Base-by-base conservation (phyloP, 495 filamentous ascomycete genomes). In the Cercophora samala region DNA sequence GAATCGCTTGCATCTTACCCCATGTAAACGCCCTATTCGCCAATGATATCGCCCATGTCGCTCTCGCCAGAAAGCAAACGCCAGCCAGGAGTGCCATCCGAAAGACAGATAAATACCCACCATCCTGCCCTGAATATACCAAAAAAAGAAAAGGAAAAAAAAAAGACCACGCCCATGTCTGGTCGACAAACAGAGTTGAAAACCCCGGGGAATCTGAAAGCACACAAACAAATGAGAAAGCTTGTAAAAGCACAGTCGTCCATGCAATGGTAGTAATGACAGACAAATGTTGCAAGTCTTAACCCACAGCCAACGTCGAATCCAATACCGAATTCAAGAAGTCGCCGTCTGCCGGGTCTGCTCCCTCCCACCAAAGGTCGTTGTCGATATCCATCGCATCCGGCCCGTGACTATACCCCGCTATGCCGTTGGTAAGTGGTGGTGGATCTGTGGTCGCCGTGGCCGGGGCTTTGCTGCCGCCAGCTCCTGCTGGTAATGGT, bases 361-460 rank as follows among this genome's bases (percentile, higher is more conserved):
- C 88, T 5, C 93, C 93, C 68, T 91, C 89, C 93, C 93, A 97
- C 64, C 77, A 85, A 21, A 88, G 85, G 5, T 83, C 83, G 26
- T 84, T 84, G 65, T 92, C 89, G 62, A 89, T 73, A 21, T 89
- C 90, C 86, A 89, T 89, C 13, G 79, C 78, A 51, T 89, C 88
- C 5, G 73, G 67, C n/a, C 53, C 53, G 56, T 76, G 67, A 64
- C 42, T 62, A 0, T 46, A 9, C 17, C 67, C 58, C 0, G 64
- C 53, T 56, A 73, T 66, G 63, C 81, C 79, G 75, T 83, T 78
- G 67, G 78, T 70, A 4, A 76, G 22, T 56, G 53, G 67, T 15
- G 63, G 69, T 62, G 61, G 60, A 2, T 55, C 11, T 17, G 61
- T 74, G 69, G 73, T 75, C 42, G 69, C 69, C 22, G 74, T 70